Percentiles rank a stretch among this genome's conserved stretches.
Evolutionary conservation across 1,284 basidiomycete species (phyloP).

Genomic region (Lignosus rhinocerotis): DNA sequence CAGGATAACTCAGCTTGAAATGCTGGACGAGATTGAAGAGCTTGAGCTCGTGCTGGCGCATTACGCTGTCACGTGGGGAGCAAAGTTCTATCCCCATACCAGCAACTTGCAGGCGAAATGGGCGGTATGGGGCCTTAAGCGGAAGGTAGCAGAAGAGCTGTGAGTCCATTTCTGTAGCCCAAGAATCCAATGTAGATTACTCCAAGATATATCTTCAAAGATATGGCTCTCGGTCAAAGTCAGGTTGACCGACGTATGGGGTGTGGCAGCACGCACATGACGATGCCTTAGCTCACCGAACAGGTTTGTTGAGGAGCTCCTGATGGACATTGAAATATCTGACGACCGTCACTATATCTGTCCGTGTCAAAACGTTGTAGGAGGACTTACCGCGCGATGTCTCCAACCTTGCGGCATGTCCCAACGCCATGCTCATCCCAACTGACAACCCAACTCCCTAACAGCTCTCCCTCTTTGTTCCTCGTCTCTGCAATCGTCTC

Average conservation of each 20-base stretch:
- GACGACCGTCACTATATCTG: background rate
- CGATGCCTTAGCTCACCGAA: conserved; percentile 3
- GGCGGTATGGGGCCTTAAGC: conserved; percentile 20
- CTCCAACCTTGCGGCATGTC: conserved; percentile 58
- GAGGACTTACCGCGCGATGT: conserved; percentile 56
- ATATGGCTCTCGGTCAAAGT: background rate
- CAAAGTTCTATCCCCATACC: conserved; percentile 21
- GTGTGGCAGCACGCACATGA: background rate
- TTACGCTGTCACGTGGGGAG: conserved; percentile 85
- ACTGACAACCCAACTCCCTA: conserved; percentile 78
- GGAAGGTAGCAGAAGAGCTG: background rate
- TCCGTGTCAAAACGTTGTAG: background rate
- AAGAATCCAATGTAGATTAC: background rate
- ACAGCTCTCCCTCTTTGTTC: conserved; percentile 58
- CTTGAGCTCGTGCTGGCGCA: conserved; percentile 84
- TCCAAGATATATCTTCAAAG: conserved; percentile 1
- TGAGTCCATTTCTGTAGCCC: background rate
- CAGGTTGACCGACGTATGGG: background rate
- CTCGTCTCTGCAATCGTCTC: conserved; percentile 79
- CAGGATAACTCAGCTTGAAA: conserved; percentile 78
- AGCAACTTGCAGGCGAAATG: conserved; percentile 13
- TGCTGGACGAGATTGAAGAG: conserved; percentile 92
- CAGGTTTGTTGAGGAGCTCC: conserved; percentile 52
- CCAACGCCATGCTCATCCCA: conserved; percentile 70
- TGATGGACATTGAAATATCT: conserved; percentile 87